These are phyloP conservation scores for Dactylellina parvicollis DNA, from an alignment of 2,329 filamentous ascomycete species.

Conservation along the genomic window DNA sequence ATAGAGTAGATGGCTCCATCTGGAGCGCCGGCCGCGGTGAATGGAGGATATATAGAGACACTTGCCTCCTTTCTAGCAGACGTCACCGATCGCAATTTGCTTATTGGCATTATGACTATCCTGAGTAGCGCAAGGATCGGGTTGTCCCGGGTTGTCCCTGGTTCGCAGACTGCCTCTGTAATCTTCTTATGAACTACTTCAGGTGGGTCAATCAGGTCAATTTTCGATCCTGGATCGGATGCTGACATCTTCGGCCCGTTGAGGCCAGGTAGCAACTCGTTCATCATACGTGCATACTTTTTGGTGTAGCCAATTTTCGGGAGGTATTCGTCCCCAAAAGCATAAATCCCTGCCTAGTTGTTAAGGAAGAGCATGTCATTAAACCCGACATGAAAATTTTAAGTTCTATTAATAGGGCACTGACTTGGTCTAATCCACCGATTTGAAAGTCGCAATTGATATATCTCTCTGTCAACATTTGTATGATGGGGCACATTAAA, in stretches of 20 bases:
- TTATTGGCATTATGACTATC: slow-evolving; percentile 14
- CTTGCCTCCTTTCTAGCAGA: not conserved
- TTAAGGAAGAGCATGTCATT: not conserved
- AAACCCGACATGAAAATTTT: not conserved
- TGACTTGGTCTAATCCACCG: slow-evolving; percentile 35
- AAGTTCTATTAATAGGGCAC: not conserved
- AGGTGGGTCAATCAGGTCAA: slow-evolving; percentile 39
- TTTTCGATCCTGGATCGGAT: slow-evolving; percentile 40
- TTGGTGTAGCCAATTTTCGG: slow-evolving; percentile 37
- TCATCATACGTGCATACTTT: slow-evolving; percentile 29
- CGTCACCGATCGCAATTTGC: not conserved
- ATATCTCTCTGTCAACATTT: slow-evolving; percentile 24
- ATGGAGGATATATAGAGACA: not conserved
- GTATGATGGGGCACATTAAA: slow-evolving; percentile 19
- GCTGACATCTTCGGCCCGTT: slow-evolving; percentile 47
- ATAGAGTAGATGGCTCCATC: slow-evolving; percentile 8
- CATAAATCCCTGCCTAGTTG: slow-evolving; percentile 19
- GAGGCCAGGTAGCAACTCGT: slow-evolving; percentile 33
- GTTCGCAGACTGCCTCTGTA: slow-evolving; percentile 15
- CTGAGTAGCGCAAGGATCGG: slow-evolving; percentile 24
- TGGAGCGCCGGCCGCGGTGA: not conserved
- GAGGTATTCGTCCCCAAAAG: slow-evolving; percentile 27
- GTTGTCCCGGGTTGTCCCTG: not conserved
- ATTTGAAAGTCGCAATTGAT: slow-evolving; percentile 24
- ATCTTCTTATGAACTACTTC: slow-evolving; percentile 32